These are phyloP conservation scores for Globisporangium paddicum DNA, from an alignment of 352 stramenopile genomes.

Conservation along the genomic window DNA sequence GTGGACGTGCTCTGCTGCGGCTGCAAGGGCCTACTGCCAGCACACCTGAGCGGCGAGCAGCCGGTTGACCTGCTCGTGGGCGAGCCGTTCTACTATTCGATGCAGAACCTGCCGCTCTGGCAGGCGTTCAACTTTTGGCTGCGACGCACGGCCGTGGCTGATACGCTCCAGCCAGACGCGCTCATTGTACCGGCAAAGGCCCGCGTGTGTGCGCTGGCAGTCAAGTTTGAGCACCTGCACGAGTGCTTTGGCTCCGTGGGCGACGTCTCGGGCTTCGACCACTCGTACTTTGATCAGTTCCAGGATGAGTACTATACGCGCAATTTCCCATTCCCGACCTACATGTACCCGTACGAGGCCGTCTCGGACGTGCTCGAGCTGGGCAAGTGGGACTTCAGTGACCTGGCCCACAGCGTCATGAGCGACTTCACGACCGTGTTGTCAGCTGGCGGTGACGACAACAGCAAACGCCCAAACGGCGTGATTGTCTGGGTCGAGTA, in stretches of 20 bases:
- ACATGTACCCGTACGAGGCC: slow-evolving; percentile 69
- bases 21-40: slow-evolving; percentile 54
- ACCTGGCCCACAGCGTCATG: slow-evolving; percentile 35
- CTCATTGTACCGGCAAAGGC: slow-evolving; percentile 43
- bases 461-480: slow-evolving; percentile 31
- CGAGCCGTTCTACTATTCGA: slow-evolving; percentile 84
- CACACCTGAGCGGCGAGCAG: slow-evolving; percentile 50
- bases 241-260: slow-evolving; percentile 75
- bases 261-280: slow-evolving; percentile 66
- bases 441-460: neutral
- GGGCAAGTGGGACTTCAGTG: slow-evolving; percentile 35
- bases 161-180: slow-evolving; percentile 31
- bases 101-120: slow-evolving; percentile 83
- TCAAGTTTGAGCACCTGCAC: slow-evolving; percentile 70
- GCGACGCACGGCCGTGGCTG: slow-evolving; percentile 45
- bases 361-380: slow-evolving; percentile 41
- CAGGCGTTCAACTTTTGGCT: slow-evolving; percentile 85
- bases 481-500: slow-evolving; percentile 80
- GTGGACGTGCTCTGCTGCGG: slow-evolving; percentile 60
- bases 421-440: slow-evolving; percentile 17
- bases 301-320: slow-evolving; percentile 62
- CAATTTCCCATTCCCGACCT: slow-evolving; percentile 77
- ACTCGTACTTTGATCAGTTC: slow-evolving; percentile 69
- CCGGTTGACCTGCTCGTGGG: slow-evolving; percentile 57
- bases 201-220: slow-evolving; percentile 49